Evolutionary conservation across 805 yeast species (phyloP).

Genomic region (Sungouiozyma ichnusensis): DNA sequence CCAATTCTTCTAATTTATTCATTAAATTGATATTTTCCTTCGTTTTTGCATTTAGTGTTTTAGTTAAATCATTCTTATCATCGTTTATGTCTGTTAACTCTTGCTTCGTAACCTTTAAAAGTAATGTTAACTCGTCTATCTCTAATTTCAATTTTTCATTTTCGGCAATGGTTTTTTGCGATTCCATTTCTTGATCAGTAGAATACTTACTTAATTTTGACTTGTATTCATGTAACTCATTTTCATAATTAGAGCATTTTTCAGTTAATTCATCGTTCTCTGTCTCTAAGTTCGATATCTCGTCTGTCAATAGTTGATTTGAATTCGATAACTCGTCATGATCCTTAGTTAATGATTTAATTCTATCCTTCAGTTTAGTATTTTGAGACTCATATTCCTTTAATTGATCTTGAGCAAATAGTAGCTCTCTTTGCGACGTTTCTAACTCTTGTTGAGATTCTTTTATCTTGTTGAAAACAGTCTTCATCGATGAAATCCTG

Average conservation of each 20-base stretch:
- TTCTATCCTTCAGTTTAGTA: slow-evolving; percentile 27
- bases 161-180: slow-evolving; percentile 10
- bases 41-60: slow-evolving; percentile 11
- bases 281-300: slow-evolving; percentile 37
- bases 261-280: slow-evolving; percentile 41
- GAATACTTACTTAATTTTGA: slow-evolving; percentile 29
- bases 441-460: slow-evolving; percentile 53
- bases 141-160: slow-evolving; percentile 13
- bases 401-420: slow-evolving; percentile 40
- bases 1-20: slow-evolving; percentile 25
- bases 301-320: slow-evolving; percentile 31
- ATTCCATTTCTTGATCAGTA: slow-evolving; percentile 33
- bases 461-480: slow-evolving; percentile 63
- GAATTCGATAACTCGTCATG: slow-evolving; percentile 27
- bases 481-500: slow-evolving; percentile 62
- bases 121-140: slow-evolving; percentile 32
- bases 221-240: slow-evolving; percentile 32
- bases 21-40: slow-evolving; percentile 22
- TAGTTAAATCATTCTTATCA: slow-evolving; percentile 29
- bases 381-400: slow-evolving; percentile 37
- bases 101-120: slow-evolving; percentile 28
- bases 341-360: slow-evolving; percentile 27
- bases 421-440: too few relatives aligned
- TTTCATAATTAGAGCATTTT: slow-evolving; percentile 42
- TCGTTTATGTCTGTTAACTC: slow-evolving; percentile 27